These are phyloP conservation scores for Penicillium canariense DNA, from an alignment of 495 filamentous ascomycete genomes.

Conservation along the genomic window DNA sequence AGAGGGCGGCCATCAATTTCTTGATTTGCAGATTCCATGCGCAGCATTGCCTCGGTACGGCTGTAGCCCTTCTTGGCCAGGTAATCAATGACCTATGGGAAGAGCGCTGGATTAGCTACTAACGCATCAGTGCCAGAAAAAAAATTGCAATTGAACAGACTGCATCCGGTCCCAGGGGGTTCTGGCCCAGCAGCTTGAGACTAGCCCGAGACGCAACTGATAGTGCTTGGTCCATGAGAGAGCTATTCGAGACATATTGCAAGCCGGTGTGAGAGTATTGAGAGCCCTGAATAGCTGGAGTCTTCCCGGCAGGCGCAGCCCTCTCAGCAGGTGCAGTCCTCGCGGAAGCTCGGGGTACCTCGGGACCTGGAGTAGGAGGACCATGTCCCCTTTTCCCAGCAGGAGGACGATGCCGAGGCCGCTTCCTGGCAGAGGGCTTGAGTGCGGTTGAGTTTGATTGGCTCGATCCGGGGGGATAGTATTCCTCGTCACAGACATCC, in stretches of 20 bases:
- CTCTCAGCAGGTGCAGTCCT: neutral
- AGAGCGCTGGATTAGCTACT: neutral
- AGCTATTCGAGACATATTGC: neutral
- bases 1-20: slow-evolving; percentile 75
- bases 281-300: neutral
- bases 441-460: neutral
- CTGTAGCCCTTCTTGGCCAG: slow-evolving; percentile 93
- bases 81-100: slow-evolving; percentile 84
- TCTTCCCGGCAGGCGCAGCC: neutral
- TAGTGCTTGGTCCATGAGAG: neutral
- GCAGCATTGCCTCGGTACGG: slow-evolving; percentile 87
- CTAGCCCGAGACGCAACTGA: neutral
- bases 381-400: neutral
- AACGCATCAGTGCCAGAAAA: neutral
- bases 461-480: neutral
- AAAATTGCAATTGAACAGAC: neutral
- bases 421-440: neutral
- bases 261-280: neutral
- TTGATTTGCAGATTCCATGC: slow-evolving; percentile 80
- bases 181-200: neutral
- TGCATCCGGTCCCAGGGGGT: neutral
- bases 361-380: neutral
- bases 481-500: neutral
- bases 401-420: too few relatives aligned
- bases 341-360: neutral